Conservation (phyloP, 345 rosid genomes). For the Carallia brachiata region DNA sequence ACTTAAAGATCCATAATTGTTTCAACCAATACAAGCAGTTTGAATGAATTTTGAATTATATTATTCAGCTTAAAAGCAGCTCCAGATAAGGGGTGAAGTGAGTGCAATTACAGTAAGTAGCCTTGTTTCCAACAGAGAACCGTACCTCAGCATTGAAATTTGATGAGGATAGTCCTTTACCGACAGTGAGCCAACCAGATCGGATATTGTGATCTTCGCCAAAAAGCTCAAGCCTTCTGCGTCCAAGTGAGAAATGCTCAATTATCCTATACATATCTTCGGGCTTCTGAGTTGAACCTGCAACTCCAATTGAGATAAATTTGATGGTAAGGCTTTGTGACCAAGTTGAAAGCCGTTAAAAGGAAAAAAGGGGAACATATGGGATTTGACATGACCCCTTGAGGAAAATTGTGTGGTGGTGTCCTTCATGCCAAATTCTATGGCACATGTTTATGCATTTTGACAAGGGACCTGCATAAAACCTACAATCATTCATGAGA, state of each 20-base stretch:
- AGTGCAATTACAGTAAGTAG: background rate
- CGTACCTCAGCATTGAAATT: slow-evolving; percentile 81
- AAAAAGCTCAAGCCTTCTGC: slow-evolving; percentile 94
- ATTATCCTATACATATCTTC: slow-evolving; percentile 98
- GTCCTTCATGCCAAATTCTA: background rate
- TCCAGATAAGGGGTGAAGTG: background rate
- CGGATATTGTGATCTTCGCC: slow-evolving; percentile 98
- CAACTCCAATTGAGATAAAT: slow-evolving; percentile 19
- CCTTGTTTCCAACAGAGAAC: slow-evolving; percentile 5
- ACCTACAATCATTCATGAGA: background rate
- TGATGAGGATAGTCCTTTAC: slow-evolving; percentile 82
- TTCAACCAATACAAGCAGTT: too few relatives aligned
- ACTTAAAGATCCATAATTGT: too few relatives aligned
- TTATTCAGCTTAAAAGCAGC: background rate
- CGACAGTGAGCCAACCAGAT: slow-evolving; percentile 92
- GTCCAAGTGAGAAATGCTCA: slow-evolving; percentile 96
- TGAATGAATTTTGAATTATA: background rate
- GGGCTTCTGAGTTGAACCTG: slow-evolving; percentile 96
- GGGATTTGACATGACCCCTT: background rate
- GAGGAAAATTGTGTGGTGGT: background rate
- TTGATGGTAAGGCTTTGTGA: background rate
- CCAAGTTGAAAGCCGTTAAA: background rate
- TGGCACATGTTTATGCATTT: background rate
- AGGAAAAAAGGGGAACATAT: background rate
- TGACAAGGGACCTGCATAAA: background rate